phyloP scores from a whole-genome alignment of 306 rosid genomes.

The Cicer bijugum region DNA sequence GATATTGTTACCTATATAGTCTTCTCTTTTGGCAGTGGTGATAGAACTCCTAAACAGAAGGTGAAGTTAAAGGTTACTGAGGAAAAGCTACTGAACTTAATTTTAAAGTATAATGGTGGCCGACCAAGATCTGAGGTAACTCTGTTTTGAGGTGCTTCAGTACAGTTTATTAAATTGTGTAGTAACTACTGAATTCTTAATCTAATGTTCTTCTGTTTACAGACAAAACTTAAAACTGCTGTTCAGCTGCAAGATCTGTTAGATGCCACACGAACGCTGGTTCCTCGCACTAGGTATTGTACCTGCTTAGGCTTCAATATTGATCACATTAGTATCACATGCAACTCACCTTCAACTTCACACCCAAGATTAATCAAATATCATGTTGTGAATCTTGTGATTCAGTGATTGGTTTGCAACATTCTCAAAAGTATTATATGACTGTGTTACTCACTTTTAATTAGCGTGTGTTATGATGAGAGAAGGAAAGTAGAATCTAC shows the following conservation, averaged over 20 bases:
- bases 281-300: slow-evolving; percentile 82
- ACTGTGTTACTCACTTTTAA: neutral
- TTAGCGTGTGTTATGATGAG: neutral
- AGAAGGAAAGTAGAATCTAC: slow-evolving; percentile 1
- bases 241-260: slow-evolving; percentile 94
- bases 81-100: slow-evolving; percentile 83
- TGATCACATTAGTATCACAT: neutral
- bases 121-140: slow-evolving; percentile 88
- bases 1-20: slow-evolving; percentile 42
- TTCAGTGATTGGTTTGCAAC: neutral
- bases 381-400: neutral
- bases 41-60: slow-evolving; percentile 99
- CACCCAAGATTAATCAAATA: slow-evolving; percentile 25
- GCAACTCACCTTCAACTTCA: slow-evolving; percentile 25
- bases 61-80: slow-evolving; percentile 95
- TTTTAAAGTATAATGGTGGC: slow-evolving; percentile 95
- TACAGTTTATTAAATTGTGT: slow-evolving; percentile 32
- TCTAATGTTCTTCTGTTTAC: slow-evolving; percentile 46
- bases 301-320: slow-evolving; percentile 27
- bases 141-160: slow-evolving; percentile 27
- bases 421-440: neutral
- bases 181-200: slow-evolving; percentile 23
- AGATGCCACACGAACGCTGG: slow-evolving; percentile 95
- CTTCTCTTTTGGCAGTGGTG: slow-evolving; percentile 74
- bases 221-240: slow-evolving; percentile 98